Conservation (phyloP, 257 asterid species). For the Penstemon eatonii region DNA sequence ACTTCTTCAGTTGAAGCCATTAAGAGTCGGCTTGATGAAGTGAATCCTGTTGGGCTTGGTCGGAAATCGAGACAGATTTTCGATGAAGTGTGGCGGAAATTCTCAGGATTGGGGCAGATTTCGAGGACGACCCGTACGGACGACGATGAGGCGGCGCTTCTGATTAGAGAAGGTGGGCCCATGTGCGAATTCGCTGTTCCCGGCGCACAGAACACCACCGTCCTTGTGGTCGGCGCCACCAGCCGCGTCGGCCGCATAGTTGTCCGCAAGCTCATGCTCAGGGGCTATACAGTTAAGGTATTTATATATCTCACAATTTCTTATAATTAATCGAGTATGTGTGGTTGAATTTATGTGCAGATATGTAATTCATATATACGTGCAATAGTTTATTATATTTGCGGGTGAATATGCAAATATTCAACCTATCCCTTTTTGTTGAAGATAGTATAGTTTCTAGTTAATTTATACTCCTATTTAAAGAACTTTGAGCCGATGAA, state of each 20-base stretch:
- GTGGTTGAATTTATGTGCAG: too few relatives aligned
- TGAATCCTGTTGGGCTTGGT: slow-evolving; percentile 93
- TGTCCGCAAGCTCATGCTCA: slow-evolving; percentile 90
- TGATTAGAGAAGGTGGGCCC: slow-evolving; percentile 82
- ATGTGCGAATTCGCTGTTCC: slow-evolving; percentile 95
- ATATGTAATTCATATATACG: too few relatives aligned
- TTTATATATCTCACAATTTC: too few relatives aligned
- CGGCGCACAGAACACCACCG: slow-evolving; percentile 95
- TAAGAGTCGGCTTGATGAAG: slow-evolving; percentile 72
- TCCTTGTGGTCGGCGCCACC: slow-evolving; percentile 94
- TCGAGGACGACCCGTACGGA: slow-evolving; percentile 69
- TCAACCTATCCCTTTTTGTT: too few relatives aligned
- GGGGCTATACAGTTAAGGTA: slow-evolving; percentile 96
- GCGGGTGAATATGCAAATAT: too few relatives aligned
- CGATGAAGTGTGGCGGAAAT: slow-evolving; percentile 95
- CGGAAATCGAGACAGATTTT: slow-evolving; percentile 84
- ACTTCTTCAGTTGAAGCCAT: slow-evolving; percentile 57
- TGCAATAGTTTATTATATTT: too few relatives aligned
- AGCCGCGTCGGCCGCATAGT: slow-evolving; percentile 96
- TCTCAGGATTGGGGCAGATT: slow-evolving; percentile 92
- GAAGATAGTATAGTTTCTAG: too few relatives aligned
- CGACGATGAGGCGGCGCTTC: slow-evolving; percentile 64
- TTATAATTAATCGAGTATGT: too few relatives aligned
- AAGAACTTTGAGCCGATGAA: too few relatives aligned
- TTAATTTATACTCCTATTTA: too few relatives aligned